Evolutionary conservation across 495 filamentous ascomycete species (phyloP).

Genomic region (Xylaria castorea): DNA sequence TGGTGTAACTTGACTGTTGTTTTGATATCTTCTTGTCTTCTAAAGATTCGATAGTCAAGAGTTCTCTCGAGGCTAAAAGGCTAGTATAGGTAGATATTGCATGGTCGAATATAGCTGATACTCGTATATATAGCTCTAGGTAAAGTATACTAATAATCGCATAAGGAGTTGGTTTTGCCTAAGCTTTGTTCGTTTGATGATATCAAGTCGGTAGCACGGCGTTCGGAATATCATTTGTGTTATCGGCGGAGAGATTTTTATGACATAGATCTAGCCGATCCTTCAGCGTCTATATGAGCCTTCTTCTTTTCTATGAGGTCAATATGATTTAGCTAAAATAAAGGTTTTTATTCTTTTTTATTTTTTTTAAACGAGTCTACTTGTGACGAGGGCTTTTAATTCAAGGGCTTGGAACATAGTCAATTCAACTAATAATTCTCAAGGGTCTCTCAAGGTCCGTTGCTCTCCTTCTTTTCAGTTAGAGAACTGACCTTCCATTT

Average conservation of each 20-base stretch:
- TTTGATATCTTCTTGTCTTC: not conserved
- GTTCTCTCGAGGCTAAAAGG: not conserved
- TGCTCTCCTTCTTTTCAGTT: too few relatives aligned
- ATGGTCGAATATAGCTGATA: not conserved
- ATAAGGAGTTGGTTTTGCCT: not conserved
- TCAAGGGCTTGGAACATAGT: too few relatives aligned
- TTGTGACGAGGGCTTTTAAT: too few relatives aligned
- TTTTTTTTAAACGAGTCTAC: too few relatives aligned
- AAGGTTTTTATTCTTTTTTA: too few relatives aligned
- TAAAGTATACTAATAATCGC: not conserved
- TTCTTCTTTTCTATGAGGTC: not conserved
- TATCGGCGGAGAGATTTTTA: not conserved
- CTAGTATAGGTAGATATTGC: not conserved
- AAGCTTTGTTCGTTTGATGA: not conserved
- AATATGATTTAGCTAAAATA: not conserved
- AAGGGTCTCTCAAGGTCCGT: too few relatives aligned
- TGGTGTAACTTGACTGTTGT: not conserved
- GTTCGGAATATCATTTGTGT: not conserved
- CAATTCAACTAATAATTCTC: too few relatives aligned
- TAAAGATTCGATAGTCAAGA: not conserved
- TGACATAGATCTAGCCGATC: not conserved
- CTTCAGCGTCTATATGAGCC: not conserved
- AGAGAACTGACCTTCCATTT: too few relatives aligned
- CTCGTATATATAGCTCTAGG: not conserved
- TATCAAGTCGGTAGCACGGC: not conserved